A percentile compares a stretch with the other conserved stretches of the same genome.
Conservation (phyloP, 2,329 filamentous ascomycete genomes). For the Teratosphaeria zuluensis region DNA sequence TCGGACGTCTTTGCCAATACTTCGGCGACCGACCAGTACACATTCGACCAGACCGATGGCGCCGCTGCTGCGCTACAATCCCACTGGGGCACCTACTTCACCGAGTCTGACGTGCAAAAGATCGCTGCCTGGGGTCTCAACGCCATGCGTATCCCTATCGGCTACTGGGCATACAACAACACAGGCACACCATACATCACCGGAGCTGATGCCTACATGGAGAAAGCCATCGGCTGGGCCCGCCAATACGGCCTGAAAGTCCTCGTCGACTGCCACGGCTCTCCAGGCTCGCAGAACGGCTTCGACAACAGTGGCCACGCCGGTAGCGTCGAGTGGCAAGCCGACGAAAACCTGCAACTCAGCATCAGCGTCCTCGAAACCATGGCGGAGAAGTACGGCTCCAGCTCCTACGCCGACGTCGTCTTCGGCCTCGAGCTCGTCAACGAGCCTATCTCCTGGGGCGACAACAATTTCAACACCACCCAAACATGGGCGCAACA, state of each 20-base stretch:
- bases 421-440: constrained; percentile 36
- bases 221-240: constrained; percentile 42
- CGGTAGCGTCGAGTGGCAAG: constrained; percentile 21
- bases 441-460: constrained; percentile 34
- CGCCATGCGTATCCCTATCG: constrained; percentile 40
- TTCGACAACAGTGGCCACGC: constrained; percentile 29
- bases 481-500: constrained; percentile 28
- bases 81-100: constrained; percentile 30
- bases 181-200: constrained; percentile 34
- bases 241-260: constrained; percentile 35
- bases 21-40: constrained; percentile 28
- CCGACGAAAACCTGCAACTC: constrained; percentile 21
- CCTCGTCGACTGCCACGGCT: constrained; percentile 43
- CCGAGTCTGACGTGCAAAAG: constrained; percentile 30
- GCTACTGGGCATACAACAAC: constrained; percentile 43
- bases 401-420: constrained; percentile 29
- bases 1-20: constrained; percentile 26
- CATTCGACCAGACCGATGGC: constrained; percentile 26
- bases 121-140: constrained; percentile 30
- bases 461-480: constrained; percentile 24
- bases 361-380: constrained; percentile 30
- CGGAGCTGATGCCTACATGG: constrained; percentile 38
- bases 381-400: constrained; percentile 33
- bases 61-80: constrained; percentile 20
- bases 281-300: constrained; percentile 43